phyloP scores from a whole-genome alignment of 2,329 filamentous ascomycete species.

The Chaetomiaceae sp. region DNA sequence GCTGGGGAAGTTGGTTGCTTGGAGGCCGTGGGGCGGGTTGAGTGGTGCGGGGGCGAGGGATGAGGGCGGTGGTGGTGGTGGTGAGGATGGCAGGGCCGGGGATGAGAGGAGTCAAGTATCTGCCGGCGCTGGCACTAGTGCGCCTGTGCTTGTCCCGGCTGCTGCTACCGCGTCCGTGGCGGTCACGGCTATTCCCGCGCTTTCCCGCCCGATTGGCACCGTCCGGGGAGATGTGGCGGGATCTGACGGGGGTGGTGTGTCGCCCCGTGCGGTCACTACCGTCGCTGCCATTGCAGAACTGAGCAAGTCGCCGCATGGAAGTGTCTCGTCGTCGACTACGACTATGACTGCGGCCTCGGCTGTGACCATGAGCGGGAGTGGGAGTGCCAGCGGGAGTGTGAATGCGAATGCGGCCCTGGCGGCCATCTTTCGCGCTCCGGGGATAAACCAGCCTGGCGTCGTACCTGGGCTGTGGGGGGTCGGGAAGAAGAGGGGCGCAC shows the following conservation, averaged over 20 bases:
- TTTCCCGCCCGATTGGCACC: constrained; percentile 10
- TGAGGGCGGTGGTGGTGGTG: too few species aligned
- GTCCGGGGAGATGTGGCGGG: too few species aligned
- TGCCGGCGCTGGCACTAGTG: not conserved
- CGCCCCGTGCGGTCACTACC: not conserved
- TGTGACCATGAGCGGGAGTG: not conserved
- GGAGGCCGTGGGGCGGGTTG: constrained; percentile 43
- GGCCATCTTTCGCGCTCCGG: constrained; percentile 47
- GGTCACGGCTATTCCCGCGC: constrained; percentile 3
- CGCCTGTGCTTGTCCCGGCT: too few species aligned
- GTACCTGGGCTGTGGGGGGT: constrained; percentile 63
- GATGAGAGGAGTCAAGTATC: too few species aligned
- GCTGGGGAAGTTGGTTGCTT: constrained; percentile 30
- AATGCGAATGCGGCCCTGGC: constrained; percentile 18
- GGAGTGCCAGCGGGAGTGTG: not conserved
- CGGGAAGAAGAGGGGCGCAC: constrained; percentile 47
- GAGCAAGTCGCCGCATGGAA: constrained; percentile 19
- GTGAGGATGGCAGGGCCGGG: too few species aligned
- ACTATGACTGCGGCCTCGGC: not conserved
- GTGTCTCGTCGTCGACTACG: constrained; percentile 25
- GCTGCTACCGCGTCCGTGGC: not conserved
- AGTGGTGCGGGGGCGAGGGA: too few species aligned
- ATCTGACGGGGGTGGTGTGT: not conserved
- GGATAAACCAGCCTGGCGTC: constrained; percentile 73
- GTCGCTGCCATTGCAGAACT: not conserved